phyloP scores from a whole-genome alignment of 1,284 basidiomycete genomes.

The Leucocoprinus gongylophorus region DNA sequence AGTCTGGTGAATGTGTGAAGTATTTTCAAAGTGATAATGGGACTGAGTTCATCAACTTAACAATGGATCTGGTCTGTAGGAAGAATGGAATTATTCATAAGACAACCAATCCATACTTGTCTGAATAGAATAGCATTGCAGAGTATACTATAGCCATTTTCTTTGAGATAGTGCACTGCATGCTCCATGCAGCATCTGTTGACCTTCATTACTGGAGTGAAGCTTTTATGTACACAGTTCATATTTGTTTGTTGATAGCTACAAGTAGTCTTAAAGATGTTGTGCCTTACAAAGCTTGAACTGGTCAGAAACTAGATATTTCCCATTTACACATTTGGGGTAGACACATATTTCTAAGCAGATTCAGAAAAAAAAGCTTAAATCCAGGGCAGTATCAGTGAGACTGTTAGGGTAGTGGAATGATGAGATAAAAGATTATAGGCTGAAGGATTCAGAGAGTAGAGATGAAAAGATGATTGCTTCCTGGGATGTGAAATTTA shows the following conservation, averaged over 20 bases:
- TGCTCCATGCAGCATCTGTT: slow-evolving; percentile 24
- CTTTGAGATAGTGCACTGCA: slow-evolving; percentile 22
- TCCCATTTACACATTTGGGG: slow-evolving; percentile 16
- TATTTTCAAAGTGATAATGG: neutral
- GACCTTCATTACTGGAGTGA: slow-evolving; percentile 34
- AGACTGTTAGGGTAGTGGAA: slow-evolving; percentile 14
- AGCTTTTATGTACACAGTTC: slow-evolving; percentile 28
- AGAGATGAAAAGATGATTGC: slow-evolving; percentile 1
- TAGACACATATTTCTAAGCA: slow-evolving; percentile 17
- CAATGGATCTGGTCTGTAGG: neutral
- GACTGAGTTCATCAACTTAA: slow-evolving; percentile 8
- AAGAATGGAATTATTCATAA: slow-evolving; percentile 10
- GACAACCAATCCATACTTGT: slow-evolving; percentile 14
- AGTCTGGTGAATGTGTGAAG: neutral
- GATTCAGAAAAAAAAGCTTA: slow-evolving; percentile 15
- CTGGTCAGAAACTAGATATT: slow-evolving; percentile 15
- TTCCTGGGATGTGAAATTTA: neutral
- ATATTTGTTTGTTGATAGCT: slow-evolving; percentile 20
- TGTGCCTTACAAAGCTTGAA: slow-evolving; percentile 12
- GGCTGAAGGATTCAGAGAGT: slow-evolving; percentile 11
- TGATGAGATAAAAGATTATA: slow-evolving; percentile 15
- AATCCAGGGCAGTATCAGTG: slow-evolving; percentile 12
- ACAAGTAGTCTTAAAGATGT: slow-evolving; percentile 14
- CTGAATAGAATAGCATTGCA: slow-evolving; percentile 31
- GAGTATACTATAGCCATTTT: slow-evolving; percentile 30